A percentile compares a stretch with the other conserved stretches of the same genome.
phyloP scores from a whole-genome alignment of 495 filamentous ascomycete species.

The Penicillium turbatum region DNA sequence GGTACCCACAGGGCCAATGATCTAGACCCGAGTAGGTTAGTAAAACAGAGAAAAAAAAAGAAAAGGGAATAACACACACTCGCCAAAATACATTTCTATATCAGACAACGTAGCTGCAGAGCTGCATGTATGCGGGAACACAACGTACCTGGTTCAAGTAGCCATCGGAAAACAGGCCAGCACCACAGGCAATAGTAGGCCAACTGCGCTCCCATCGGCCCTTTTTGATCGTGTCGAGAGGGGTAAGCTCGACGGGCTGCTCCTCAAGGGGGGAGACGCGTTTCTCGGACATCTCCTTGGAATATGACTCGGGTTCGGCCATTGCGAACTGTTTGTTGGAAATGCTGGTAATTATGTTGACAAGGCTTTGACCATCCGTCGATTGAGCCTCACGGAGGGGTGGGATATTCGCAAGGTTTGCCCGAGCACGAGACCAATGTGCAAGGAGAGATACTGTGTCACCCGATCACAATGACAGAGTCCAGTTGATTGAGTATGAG shows the following conservation, averaged over 20 bases:
- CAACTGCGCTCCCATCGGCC: constrained; percentile 57
- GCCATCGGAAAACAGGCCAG: constrained; percentile 85
- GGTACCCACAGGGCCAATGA: constrained; percentile 79
- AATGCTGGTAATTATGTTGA: background rate
- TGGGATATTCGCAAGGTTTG: background rate
- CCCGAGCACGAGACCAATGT: constrained; percentile 1
- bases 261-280: constrained; percentile 7
- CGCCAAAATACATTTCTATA: background rate
- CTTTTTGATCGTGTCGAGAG: constrained; percentile 42
- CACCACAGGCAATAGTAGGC: constrained; percentile 77
- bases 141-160: constrained; percentile 72
- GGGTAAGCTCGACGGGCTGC: constrained; percentile 19
- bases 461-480: constrained; percentile 2
- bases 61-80: background rate
- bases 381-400: background rate
- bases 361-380: background rate
- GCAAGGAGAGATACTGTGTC: background rate
- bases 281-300: constrained; percentile 20
- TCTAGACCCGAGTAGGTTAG: constrained; percentile 38
- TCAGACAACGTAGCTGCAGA: background rate
- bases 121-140: background rate
- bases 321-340: constrained; percentile 5
- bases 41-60: background rate
- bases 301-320: background rate
- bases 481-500: background rate